Evolutionary conservation across 768 basidiomycete species (phyloP).

Genomic region (Serendipita vermifera): DNA sequence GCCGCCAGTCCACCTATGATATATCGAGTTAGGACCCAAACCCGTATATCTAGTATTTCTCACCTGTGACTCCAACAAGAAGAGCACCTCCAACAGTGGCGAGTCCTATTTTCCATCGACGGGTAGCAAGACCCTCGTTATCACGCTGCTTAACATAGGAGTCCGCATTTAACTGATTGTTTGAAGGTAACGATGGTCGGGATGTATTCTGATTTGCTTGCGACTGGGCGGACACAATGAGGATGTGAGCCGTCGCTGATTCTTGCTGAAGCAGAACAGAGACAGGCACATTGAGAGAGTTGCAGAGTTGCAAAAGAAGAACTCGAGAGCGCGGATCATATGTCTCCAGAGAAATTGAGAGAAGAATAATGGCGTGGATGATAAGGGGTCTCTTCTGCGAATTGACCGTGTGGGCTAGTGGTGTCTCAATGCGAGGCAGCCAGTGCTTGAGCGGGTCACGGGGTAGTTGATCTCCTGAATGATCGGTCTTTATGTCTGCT

Average conservation of each 20-base stretch:
- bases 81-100: conserved; percentile 44
- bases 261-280: not conserved
- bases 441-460: not conserved
- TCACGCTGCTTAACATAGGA: not conserved
- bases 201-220: not conserved
- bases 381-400: not conserved
- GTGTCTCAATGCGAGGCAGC: not conserved
- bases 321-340: not conserved
- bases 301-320: not conserved
- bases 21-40: too few species aligned
- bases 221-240: not conserved
- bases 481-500: too few species aligned
- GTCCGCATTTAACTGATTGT: not conserved
- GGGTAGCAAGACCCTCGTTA: not conserved
- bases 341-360: not conserved
- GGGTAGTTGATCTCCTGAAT: not conserved
- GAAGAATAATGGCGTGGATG: not conserved
- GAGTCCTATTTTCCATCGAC: conserved; percentile 25
- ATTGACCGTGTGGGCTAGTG: not conserved
- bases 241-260: not conserved
- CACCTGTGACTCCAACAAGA: conserved; percentile 44
- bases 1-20: conserved; percentile 48
- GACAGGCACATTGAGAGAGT: not conserved
- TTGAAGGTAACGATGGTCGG: too few species aligned
- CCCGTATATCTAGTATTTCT: too few species aligned